phyloP scores from a whole-genome alignment of 257 asterid genomes.

The Scutellaria minor region DNA sequence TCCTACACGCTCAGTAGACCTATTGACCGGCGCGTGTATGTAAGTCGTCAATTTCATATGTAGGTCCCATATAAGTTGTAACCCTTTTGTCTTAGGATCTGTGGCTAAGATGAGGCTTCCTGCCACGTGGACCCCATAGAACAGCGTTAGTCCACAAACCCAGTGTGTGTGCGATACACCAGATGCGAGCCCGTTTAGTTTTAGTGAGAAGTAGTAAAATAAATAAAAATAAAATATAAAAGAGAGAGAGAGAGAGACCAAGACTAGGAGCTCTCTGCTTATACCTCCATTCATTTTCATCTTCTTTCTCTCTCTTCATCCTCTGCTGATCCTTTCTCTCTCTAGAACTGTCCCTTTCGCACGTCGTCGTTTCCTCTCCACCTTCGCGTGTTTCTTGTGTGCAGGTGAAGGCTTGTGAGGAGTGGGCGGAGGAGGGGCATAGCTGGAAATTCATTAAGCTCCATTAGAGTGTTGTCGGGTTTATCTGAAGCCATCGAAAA shows the following conservation, averaged over 20 bases:
- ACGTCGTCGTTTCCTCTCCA: too few relatives aligned
- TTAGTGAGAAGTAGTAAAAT: neutral
- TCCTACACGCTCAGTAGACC: constrained; percentile 32
- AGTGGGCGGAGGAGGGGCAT: too few relatives aligned
- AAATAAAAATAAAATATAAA: too few relatives aligned
- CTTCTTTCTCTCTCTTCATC: too few relatives aligned
- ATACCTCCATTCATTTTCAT: too few relatives aligned
- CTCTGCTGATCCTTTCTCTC: too few relatives aligned
- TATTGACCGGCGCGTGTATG: constrained; percentile 25
- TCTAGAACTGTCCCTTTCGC: constrained; percentile 26
- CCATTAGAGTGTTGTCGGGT: constrained; percentile 36
- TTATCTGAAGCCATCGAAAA: constrained; percentile 26
- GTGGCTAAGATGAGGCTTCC: neutral
- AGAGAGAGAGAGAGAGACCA: too few relatives aligned
- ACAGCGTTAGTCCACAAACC: neutral
- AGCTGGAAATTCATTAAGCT: too few relatives aligned
- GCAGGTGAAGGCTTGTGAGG: constrained; percentile 15
- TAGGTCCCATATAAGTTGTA: neutral
- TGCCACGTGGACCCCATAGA: neutral
- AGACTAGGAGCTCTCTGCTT: too few relatives aligned
- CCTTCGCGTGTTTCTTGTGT: neutral
- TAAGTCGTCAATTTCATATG: neutral
- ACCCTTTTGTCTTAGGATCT: neutral
- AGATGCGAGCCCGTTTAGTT: neutral
- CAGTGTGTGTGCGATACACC: neutral